These are phyloP conservation scores for Backusella westeae DNA, from an alignment of 192 early-diverging fungal genomes.

Conservation along the genomic window DNA sequence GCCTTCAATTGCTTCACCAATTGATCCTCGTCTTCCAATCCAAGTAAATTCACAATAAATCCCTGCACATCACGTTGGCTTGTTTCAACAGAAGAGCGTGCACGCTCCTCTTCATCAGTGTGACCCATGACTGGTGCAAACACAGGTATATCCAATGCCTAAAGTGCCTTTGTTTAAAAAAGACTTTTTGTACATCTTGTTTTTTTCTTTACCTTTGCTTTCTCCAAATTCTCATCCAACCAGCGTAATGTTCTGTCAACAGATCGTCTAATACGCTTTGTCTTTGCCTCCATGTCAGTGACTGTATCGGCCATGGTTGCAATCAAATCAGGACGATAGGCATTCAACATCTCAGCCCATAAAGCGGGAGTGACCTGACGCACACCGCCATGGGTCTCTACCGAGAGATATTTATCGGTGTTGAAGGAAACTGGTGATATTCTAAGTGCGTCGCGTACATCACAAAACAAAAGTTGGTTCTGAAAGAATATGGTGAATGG, in stretches of 20 bases:
- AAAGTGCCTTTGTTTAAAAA: no score
- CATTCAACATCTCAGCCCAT: constrained; percentile 39
- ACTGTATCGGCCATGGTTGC: constrained; percentile 43
- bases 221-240: constrained; percentile 41
- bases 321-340: constrained; percentile 49
- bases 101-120: constrained; percentile 44
- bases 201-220: constrained; percentile 33
- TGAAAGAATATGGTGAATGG: background rate
- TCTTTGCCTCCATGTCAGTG: constrained; percentile 34
- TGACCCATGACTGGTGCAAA: constrained; percentile 52
- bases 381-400: constrained; percentile 47
- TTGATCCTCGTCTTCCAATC: constrained; percentile 31
- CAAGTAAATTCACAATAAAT: constrained; percentile 47
- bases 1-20: constrained; percentile 36
- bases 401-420: constrained; percentile 50
- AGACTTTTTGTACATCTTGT: background rate
- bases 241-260: constrained; percentile 49
- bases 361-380: constrained; percentile 48
- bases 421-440: constrained; percentile 37
- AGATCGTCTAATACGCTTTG: constrained; percentile 43
- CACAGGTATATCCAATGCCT: constrained; percentile 33
- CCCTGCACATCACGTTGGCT: constrained; percentile 46
- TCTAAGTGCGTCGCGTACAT: constrained; percentile 47
- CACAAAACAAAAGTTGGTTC: constrained; percentile 42
- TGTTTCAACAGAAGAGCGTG: constrained; percentile 43